Base-by-base conservation (phyloP, 2,329 filamentous ascomycete species). In the Ophiostoma himal-ulmi region DNA sequence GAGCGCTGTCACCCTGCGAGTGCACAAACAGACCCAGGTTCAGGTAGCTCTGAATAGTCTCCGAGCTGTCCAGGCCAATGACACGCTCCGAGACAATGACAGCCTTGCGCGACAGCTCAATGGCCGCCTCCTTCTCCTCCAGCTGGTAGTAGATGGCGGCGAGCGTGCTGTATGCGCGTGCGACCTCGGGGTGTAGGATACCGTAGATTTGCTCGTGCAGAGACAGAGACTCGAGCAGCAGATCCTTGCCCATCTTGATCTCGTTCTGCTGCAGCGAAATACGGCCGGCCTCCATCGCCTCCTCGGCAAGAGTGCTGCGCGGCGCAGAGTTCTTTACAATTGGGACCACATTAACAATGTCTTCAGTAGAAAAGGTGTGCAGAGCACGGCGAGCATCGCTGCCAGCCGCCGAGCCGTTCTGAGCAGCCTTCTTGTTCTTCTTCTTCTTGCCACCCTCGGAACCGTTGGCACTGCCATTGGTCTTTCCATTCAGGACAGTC, bases 131-230 rank as follows among this genome's bases (percentile, higher is more conserved):
- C 84, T 98, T 98, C 83, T 99, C 95, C 70, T 98, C 95, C n/a
- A 97, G 87, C 79, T 96, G 92, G 81, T 96, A 98, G 82, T 97
- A 97, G 70, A 98, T 86, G 84, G 96, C 97, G 2, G 95, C 97
- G 65, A 99, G 82, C 69, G 91, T 93, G 80, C 97, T 94, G 83
- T 99, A 99, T 37, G 96, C 91, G 74, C 94, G 89, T 66, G 94
- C 95, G 72, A 98, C 94, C 81, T 99, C 95, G 1, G 95, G 94
- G 78, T 99, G 95, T 36, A 99, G 85, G 71, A 98, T 96, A 72
- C 95, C 95, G 77, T 99, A 99, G 75, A 99, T 98, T 80, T 99
- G 95, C 83, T 99, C 95, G 77, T 99, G 94, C 62, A 99, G 84
- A 65, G 95, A 97, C 72, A 99, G 83, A 52, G 94, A 97, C 80